Evolutionary conservation across 495 filamentous ascomycete species (phyloP).

Genomic region (Talaromyces trachyspermus): DNA sequence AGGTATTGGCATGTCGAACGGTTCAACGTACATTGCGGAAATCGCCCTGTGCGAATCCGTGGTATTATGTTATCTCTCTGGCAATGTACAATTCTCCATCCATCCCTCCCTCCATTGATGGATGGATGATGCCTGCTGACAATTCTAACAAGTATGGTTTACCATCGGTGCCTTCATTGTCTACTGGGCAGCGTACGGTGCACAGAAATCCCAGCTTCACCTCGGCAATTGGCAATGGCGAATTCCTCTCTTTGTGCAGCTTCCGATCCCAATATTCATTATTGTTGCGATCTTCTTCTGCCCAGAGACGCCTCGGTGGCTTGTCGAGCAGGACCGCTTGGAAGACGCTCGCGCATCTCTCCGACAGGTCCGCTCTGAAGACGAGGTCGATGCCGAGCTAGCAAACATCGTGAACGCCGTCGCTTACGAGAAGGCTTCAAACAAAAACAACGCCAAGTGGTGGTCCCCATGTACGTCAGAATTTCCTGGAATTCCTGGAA

Average conservation of each 20-base stretch:
- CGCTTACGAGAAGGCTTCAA: not conserved
- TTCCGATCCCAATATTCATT: slow-evolving; percentile 11
- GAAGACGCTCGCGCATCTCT: slow-evolving; percentile 8
- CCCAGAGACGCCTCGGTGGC: slow-evolving; percentile 33
- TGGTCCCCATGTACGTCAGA: not conserved
- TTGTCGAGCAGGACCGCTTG: slow-evolving; percentile 2
- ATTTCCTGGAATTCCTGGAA: not conserved
- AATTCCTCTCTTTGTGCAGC: not conserved
- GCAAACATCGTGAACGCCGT: not conserved
- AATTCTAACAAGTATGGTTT: not conserved
- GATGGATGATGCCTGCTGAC: not conserved
- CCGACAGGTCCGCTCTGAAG: not conserved
- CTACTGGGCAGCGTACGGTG: slow-evolving; percentile 3
- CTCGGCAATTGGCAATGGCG: not conserved
- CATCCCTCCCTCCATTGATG: no score
- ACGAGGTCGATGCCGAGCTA: not conserved
- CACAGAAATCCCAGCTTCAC: not conserved
- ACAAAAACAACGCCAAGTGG: not conserved
- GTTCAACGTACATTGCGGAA: not conserved
- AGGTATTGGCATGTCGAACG: not conserved
- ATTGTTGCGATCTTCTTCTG: slow-evolving; percentile 29
- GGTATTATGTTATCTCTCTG: not conserved
- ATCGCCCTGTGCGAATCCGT: not conserved
- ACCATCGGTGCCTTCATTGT: not conserved
- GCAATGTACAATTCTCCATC: not conserved